Evolutionary conservation across 495 filamentous ascomycete genomes (phyloP).

Genomic region (Penicillium lividum): DNA sequence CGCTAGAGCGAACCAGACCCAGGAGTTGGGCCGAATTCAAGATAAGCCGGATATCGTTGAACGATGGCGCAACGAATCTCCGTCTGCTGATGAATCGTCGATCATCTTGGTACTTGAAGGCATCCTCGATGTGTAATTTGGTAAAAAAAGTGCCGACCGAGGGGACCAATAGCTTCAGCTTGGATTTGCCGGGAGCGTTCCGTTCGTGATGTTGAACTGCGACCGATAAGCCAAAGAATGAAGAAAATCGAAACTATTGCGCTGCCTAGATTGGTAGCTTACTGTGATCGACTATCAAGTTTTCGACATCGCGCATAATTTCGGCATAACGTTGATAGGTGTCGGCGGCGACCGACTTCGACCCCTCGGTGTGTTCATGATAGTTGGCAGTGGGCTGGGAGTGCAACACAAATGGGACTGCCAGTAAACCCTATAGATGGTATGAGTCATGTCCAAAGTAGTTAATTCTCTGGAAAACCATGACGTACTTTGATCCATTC

Average conservation of each 20-base stretch:
- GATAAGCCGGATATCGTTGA: slow-evolving; percentile 92
- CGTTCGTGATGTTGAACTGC: slow-evolving; percentile 68
- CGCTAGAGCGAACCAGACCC: slow-evolving; percentile 65
- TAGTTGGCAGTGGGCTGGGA: slow-evolving; percentile 88
- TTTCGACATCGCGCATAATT: slow-evolving; percentile 92
- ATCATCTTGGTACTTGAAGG: slow-evolving; percentile 87
- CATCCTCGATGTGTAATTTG: slow-evolving; percentile 75
- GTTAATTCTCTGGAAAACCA: background rate
- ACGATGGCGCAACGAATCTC: slow-evolving; percentile 93
- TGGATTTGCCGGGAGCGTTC: slow-evolving; percentile 68
- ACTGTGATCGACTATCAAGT: slow-evolving; percentile 92
- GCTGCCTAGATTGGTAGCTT: slow-evolving; percentile 25
- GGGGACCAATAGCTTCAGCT: slow-evolving; percentile 89
- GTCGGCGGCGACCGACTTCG: slow-evolving; percentile 57
- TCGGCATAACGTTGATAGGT: slow-evolving; percentile 84
- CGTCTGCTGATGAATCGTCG: slow-evolving; percentile 85
- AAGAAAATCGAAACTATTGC: background rate
- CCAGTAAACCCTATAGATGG: slow-evolving; percentile 68
- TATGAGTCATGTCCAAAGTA: background rate
- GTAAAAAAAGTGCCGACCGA: slow-evolving; percentile 92
- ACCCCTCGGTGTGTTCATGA: slow-evolving; percentile 48
- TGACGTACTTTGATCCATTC: slow-evolving; percentile 66
- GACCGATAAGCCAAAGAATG: background rate
- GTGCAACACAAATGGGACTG: slow-evolving; percentile 95
- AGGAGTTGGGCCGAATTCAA: slow-evolving; percentile 94